phyloP scores from a whole-genome alignment of 192 early-diverging fungal species.

The Gonapodya sp. region DNA sequence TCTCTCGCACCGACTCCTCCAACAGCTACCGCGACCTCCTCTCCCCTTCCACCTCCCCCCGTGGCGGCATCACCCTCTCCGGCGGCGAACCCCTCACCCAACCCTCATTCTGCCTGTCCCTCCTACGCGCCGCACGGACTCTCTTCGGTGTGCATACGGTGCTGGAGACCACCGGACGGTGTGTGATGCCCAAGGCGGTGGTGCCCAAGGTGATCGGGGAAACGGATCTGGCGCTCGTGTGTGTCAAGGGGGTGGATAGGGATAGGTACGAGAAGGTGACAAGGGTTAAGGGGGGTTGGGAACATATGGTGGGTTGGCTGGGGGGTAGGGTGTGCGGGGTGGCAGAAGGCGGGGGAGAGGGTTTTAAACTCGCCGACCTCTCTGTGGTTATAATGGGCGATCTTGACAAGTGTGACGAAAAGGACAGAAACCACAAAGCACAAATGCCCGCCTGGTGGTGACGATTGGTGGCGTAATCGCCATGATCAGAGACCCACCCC shows the following conservation, averaged over 20 bases:
- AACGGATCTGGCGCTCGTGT: constrained; percentile 12
- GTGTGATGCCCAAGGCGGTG: neutral
- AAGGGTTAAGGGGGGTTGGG: neutral
- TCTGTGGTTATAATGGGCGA: too few relatives aligned
- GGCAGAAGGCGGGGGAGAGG: too few relatives aligned
- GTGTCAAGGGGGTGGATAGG: neutral
- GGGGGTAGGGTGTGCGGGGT: too few relatives aligned
- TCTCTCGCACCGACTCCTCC: neutral
- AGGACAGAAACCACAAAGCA: too few relatives aligned
- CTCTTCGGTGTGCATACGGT: constrained; percentile 1
- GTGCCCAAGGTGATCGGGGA: neutral
- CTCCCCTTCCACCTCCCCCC: neutral
- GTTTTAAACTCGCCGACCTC: too few relatives aligned
- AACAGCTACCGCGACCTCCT: neutral
- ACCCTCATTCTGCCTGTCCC: neutral
- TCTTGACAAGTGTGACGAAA: too few relatives aligned
- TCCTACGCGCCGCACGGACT: neutral
- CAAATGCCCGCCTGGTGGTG: too few relatives aligned
- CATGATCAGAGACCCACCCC: too few relatives aligned
- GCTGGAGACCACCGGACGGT: constrained; percentile 10
- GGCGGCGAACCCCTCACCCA: constrained; percentile 14
- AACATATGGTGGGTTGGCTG: constrained; percentile 2
- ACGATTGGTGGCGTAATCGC: too few relatives aligned
- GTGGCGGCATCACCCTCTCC: constrained; percentile 9
- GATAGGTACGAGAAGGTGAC: neutral